phyloP scores from a whole-genome alignment of 2,329 filamentous ascomycete species.

The Eurotiales sp. region DNA sequence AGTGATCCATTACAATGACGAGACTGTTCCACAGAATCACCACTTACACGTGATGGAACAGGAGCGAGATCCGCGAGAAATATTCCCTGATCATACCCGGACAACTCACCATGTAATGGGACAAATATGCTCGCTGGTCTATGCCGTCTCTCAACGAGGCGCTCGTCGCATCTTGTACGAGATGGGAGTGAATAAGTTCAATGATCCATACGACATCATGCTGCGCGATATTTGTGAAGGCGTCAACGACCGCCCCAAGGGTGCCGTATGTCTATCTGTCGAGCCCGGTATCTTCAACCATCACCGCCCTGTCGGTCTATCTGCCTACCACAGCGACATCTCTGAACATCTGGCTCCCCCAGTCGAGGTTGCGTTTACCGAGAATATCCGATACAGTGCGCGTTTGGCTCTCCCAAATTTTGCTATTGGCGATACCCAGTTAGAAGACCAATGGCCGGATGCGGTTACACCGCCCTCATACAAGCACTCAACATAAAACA shows the following conservation, averaged over 20 bases:
- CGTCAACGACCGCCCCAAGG: constrained; percentile 21
- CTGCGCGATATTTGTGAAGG: constrained; percentile 48
- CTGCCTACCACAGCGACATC: constrained; percentile 16
- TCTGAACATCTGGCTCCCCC: constrained; percentile 13
- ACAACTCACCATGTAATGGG: constrained; percentile 31
- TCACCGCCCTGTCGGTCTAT: constrained; percentile 16
- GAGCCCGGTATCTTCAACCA: constrained; percentile 20
- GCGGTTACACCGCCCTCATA: constrained; percentile 5
- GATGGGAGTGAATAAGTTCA: constrained; percentile 25
- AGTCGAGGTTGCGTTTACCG: constrained; percentile 15
- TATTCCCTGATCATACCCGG: constrained; percentile 33
- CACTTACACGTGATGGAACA: constrained; percentile 17
- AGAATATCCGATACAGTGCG: constrained; percentile 17
- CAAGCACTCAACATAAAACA: not conserved
- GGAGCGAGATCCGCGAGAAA: constrained; percentile 14
- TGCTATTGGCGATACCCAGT: constrained; percentile 8
- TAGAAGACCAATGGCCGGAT: constrained; percentile 15
- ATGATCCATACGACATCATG: constrained; percentile 41
- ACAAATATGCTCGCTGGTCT: constrained; percentile 35
- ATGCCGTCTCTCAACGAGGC: constrained; percentile 36
- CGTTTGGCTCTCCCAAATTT: constrained; percentile 12
- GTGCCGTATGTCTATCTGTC: constrained; percentile 18
- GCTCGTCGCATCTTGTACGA: constrained; percentile 35
- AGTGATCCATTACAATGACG: constrained; percentile 15
- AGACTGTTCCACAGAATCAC: constrained; percentile 14